These are phyloP conservation scores for Spathaspora sp. DNA, from an alignment of 805 yeast species.

Conservation along the genomic window DNA sequence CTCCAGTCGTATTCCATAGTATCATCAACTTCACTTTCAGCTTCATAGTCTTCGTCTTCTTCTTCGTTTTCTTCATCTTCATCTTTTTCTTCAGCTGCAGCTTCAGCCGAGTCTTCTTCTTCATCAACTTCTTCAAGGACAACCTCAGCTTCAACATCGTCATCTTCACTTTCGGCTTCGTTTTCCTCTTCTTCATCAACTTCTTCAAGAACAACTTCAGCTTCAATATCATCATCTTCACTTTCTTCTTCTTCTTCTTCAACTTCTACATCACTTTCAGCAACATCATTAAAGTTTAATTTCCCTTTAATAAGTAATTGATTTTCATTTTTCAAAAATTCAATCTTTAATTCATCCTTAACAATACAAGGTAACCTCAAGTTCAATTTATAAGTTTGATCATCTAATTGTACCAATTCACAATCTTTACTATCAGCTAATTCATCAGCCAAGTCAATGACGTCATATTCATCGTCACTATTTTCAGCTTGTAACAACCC, in stretches of 20 bases:
- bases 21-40: constrained; percentile 6
- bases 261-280: constrained; percentile 14
- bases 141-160: constrained; percentile 6
- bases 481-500: constrained; percentile 25
- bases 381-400: constrained; percentile 35
- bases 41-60: constrained; percentile 10
- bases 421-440: constrained; percentile 42
- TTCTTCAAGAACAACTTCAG: constrained; percentile 3
- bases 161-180: constrained; percentile 8
- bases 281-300: constrained; percentile 29
- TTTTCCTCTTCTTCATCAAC: constrained; percentile 8
- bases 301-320: constrained; percentile 40
- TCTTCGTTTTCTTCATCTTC: constrained; percentile 8
- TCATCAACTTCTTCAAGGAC: constrained; percentile 6
- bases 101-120: constrained; percentile 6
- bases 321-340: constrained; percentile 37
- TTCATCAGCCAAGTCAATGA: constrained; percentile 40
- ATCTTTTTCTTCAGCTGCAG: constrained; percentile 10
- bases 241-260: constrained; percentile 16
- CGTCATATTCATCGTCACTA: constrained; percentile 30
- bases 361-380: constrained; percentile 40
- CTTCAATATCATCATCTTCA: constrained; percentile 8
- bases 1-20: constrained; percentile 8
- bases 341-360: constrained; percentile 37
- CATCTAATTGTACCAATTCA: constrained; percentile 37